Percentiles rank a stretch among this genome's conserved stretches.
Conservation (phyloP, 768 basidiomycete genomes). For the Gymnopilus junonius region DNA sequence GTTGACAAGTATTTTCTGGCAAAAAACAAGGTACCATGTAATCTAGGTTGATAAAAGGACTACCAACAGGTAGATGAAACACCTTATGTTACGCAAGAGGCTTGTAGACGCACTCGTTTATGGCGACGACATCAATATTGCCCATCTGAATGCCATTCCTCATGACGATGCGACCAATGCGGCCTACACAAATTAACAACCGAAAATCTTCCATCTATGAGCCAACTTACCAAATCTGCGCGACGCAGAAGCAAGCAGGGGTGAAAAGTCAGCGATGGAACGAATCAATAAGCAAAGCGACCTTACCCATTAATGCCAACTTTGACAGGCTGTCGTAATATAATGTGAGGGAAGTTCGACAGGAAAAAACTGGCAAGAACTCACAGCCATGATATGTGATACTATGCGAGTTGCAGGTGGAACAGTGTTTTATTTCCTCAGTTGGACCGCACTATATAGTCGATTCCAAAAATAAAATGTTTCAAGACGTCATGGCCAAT, state of each 20-base stretch:
- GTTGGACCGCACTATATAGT: neutral
- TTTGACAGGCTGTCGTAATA: constrained; percentile 47
- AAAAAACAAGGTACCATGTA: constrained; percentile 76
- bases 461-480: neutral
- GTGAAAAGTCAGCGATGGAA: constrained; percentile 1
- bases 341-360: neutral
- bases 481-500: neutral
- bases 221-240: constrained; percentile 67
- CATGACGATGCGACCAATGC: constrained; percentile 95
- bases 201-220: neutral
- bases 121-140: constrained; percentile 78
- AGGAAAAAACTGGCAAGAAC: neutral
- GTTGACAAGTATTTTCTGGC: too few relatives aligned
- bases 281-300: neutral
- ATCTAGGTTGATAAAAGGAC: constrained; percentile 90
- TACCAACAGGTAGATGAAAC: constrained; percentile 29
- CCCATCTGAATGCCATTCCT: constrained; percentile 80
- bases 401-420: neutral
- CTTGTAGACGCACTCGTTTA: constrained; percentile 76
- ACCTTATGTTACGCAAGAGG: neutral
- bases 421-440: neutral
- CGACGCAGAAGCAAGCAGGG: neutral
- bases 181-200: constrained; percentile 53
- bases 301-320: constrained; percentile 92
- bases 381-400: neutral